These are phyloP conservation scores for Amanita molliuscula DNA, from an alignment of 768 basidiomycete genomes.

Conservation along the genomic window DNA sequence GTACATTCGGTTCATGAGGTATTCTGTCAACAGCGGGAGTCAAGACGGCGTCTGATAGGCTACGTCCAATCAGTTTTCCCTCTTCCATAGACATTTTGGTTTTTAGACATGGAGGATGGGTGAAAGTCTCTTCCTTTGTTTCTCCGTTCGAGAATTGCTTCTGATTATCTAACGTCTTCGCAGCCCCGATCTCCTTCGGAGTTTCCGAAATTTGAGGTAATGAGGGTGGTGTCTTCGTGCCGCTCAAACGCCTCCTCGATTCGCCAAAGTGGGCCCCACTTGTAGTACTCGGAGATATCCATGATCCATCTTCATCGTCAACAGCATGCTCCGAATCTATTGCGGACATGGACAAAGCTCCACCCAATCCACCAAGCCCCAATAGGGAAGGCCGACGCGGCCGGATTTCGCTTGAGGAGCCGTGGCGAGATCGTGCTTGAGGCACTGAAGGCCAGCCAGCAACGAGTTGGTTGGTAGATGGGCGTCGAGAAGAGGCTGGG, in stretches of 20 bases:
- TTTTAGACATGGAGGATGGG: not conserved
- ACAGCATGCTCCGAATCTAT: conserved; percentile 3
- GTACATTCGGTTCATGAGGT: conserved; percentile 4
- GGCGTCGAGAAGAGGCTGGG: conserved; percentile 33
- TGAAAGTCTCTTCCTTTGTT: not conserved
- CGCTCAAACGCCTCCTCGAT: not conserved
- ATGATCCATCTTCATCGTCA: conserved; percentile 2
- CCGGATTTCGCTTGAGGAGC: conserved; percentile 2
- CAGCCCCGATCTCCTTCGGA: not conserved
- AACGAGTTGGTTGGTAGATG: conserved; percentile 16
- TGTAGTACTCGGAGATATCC: not conserved
- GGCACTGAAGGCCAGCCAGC: conserved; percentile 15
- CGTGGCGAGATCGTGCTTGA: conserved; percentile 8
- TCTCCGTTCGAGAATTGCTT: not conserved
- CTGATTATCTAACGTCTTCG: not conserved
- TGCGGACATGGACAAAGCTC: conserved; percentile 29
- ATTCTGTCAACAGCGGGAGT: conserved; percentile 15
- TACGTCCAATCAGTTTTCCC: conserved; percentile 28
- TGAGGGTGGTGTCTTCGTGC: conserved; percentile 4
- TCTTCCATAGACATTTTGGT: conserved; percentile 16
- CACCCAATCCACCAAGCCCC: conserved; percentile 15
- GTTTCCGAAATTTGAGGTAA: conserved; percentile 5
- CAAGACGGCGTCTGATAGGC: conserved; percentile 31
- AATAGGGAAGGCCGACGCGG: conserved; percentile 7
- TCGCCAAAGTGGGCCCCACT: not conserved